Evolutionary conservation across 2,329 filamentous ascomycete species (phyloP).

Genomic region (Graphilbum ipis-grandicollis): DNA sequence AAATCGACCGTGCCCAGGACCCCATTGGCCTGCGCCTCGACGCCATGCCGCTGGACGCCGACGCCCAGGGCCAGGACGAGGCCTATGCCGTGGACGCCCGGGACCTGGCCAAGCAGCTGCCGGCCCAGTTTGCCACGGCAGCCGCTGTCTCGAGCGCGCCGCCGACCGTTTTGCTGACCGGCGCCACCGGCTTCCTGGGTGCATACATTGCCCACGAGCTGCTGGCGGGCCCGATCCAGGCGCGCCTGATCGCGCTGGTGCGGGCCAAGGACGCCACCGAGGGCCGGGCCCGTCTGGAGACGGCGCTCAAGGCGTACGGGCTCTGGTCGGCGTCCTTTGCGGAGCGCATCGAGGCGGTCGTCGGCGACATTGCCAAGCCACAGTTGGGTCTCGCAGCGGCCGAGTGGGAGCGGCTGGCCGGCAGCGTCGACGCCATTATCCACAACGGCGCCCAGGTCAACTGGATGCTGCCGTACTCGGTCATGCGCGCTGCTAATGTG

Average conservation of each 20-base stretch:
- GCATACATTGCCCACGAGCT: slow-evolving; percentile 64
- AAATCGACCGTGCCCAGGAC: slow-evolving; percentile 21
- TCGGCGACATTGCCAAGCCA: slow-evolving; percentile 58
- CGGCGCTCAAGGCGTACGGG: slow-evolving; percentile 58
- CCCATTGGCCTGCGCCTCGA: slow-evolving; percentile 8
- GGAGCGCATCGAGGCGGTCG: slow-evolving; percentile 44
- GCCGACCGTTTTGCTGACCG: slow-evolving; percentile 62
- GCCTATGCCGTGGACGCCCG: slow-evolving; percentile 8
- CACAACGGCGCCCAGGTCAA: slow-evolving; percentile 74
- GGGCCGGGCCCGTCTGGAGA: slow-evolving; percentile 46
- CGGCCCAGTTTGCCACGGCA: background rate
- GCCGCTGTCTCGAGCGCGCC: no score
- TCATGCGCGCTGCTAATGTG: slow-evolving; percentile 60
- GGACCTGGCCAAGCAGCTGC: slow-evolving; percentile 24
- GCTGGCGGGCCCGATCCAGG: slow-evolving; percentile 35
- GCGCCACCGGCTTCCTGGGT: slow-evolving; percentile 80
- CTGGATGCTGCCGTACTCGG: slow-evolving; percentile 65
- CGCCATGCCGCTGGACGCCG: background rate
- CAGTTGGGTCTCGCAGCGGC: slow-evolving; percentile 53
- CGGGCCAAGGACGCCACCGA: slow-evolving; percentile 45
- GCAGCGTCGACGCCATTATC: slow-evolving; percentile 54
- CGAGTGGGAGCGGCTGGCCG: slow-evolving; percentile 46
- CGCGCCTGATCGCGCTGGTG: slow-evolving; percentile 58
- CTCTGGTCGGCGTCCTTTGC: slow-evolving; percentile 42
- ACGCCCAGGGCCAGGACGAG: slow-evolving; percentile 6